These are phyloP conservation scores for Ustilago hordei DNA, from an alignment of 1,284 basidiomycete genomes.

Conservation along the genomic window DNA sequence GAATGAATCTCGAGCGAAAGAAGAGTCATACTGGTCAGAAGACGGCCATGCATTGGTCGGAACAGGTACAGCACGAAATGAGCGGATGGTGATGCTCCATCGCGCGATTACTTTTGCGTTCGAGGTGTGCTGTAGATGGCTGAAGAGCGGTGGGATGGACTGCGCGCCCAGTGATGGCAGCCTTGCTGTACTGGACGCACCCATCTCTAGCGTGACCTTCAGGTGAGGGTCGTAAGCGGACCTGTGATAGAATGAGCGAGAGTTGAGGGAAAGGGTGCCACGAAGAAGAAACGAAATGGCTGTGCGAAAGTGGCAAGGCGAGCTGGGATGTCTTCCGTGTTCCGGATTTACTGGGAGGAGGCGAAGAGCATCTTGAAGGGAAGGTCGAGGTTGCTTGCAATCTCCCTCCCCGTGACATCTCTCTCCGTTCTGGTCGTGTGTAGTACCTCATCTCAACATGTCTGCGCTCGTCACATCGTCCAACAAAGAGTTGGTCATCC, in stretches of 20 bases:
- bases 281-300: slow-evolving; percentile 10
- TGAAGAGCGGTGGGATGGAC: slow-evolving; percentile 52
- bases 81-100: slow-evolving; percentile 56
- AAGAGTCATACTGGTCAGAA: slow-evolving; percentile 27
- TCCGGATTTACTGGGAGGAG: slow-evolving; percentile 9
- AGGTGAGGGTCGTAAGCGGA: not conserved
- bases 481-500: slow-evolving; percentile 45
- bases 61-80: slow-evolving; percentile 54
- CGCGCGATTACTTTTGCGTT: slow-evolving; percentile 47
- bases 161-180: slow-evolving; percentile 46
- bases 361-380: slow-evolving; percentile 1
- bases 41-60: slow-evolving; percentile 46
- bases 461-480: slow-evolving; percentile 27
- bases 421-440: too few species aligned
- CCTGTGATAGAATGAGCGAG: not conserved
- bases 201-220: slow-evolving; percentile 18
- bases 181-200: slow-evolving; percentile 46
- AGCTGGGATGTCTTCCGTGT: slow-evolving; percentile 1
- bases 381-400: slow-evolving; percentile 3
- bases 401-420: not conserved
- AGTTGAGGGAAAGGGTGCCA: not conserved
- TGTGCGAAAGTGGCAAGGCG: slow-evolving; percentile 5
- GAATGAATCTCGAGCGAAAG: not conserved
- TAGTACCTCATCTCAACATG: slow-evolving; percentile 16
- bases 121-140: slow-evolving; percentile 41